Percentiles rank a stretch among this genome's conserved stretches.
Evolutionary conservation across 352 stramenopile species (phyloP).

Genomic region (Globisporangium emineosum): DNA sequence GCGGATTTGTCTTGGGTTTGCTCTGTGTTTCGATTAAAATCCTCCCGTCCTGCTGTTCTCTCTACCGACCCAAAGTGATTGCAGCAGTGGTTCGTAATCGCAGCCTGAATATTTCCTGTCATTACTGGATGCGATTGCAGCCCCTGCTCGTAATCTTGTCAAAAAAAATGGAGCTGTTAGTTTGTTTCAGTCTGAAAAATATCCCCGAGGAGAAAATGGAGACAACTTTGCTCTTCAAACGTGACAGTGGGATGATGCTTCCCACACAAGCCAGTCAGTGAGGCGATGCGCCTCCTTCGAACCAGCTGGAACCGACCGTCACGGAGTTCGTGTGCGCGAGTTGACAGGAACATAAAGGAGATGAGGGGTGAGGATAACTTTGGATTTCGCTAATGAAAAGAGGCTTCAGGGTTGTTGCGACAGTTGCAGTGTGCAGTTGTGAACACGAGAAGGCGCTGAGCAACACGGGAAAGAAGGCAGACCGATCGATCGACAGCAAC

Average conservation of each 20-base stretch:
- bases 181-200: too few species aligned
- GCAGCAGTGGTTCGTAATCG: not conserved
- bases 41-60: not conserved
- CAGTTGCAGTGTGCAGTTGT: not conserved
- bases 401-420: not conserved
- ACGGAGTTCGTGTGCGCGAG: not conserved
- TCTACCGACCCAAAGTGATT: not conserved
- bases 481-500: not conserved
- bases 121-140: not conserved
- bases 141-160: not conserved
- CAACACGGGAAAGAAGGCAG: not conserved
- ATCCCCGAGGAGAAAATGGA: not conserved
- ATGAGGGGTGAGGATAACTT: not conserved
- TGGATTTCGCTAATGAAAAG: slow-evolving; percentile 1
- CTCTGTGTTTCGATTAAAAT: slow-evolving; percentile 1
- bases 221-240: not conserved
- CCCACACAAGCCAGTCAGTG: not conserved
- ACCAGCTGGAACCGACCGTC: not conserved
- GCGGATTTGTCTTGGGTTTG: not conserved
- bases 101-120: not conserved
- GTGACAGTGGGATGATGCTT: not conserved
- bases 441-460: not conserved
- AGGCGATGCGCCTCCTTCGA: not conserved
- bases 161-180: not conserved
- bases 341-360: not conserved